Base-by-base conservation (phyloP, 108 stramenopile genomes). In the Nitzschia inconspicua region DNA sequence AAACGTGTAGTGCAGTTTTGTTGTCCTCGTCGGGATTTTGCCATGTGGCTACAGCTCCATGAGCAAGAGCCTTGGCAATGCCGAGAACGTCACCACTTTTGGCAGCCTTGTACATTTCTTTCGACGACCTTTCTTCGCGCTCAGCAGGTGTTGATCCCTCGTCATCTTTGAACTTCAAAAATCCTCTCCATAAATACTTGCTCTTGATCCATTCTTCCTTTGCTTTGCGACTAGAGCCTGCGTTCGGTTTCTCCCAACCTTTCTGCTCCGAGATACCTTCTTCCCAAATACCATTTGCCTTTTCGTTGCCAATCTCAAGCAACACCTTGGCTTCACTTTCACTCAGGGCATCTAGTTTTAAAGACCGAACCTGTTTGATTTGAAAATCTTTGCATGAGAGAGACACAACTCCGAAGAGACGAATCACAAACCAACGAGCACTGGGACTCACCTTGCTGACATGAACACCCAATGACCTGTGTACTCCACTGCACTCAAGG, bases 401-500 rank as follows among this genome's bases (percentile, higher is more conserved):
- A n/a, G n/a, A n/a, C n/a, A n/a, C n/a, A n/a, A n/a, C n/a, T n/a
- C n/a, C n/a, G n/a, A n/a, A n/a, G n/a, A n/a, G n/a, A n/a, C n/a
- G n/a, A n/a, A n/a, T n/a, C n/a, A n/a, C n/a, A n/a, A n/a, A n/a
- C n/a, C n/a, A 44, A n/a, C n/a, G n/a, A n/a, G n/a, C n/a, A n/a
- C n/a, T 20, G 37, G 18, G 19, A 52, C 92, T 76, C 50, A 97
- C 96, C 72, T 96, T 95, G 70, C 91, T 93, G 29, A 99, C 89
- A 73, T 97, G 96, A 22, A 97, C 96, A 29, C 98, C 98, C 10
- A 99, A 77, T 54, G 85, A 90, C 44, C 98, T 84, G 57, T 99
- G 98, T 2, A 99, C 91, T n/a, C 96, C 98, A 55, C 91, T 87
- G 73, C 98, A 99, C 53, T 94, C 88, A 57, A 99, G 94, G 65